These are phyloP conservation scores for Rhodotorula sp. DNA, from an alignment of 1,284 basidiomycete species.

Conservation along the genomic window DNA sequence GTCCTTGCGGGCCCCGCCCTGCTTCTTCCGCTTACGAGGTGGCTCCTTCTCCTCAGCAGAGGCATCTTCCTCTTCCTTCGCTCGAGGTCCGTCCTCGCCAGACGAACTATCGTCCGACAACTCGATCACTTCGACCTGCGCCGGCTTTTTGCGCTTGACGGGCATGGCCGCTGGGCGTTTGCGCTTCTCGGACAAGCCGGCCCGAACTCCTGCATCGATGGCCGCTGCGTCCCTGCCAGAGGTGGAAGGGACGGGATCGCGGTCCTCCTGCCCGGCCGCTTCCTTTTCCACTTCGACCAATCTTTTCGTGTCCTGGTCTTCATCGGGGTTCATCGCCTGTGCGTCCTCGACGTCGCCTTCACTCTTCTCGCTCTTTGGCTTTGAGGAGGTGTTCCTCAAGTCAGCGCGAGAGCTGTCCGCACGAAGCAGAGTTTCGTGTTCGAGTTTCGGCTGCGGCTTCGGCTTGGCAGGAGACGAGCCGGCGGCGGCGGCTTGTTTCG, in stretches of 20 bases:
- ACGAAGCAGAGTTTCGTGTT: too few species aligned
- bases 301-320: slow-evolving; percentile 5
- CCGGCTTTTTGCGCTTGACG: background rate
- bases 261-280: background rate
- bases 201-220: too few species aligned
- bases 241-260: background rate
- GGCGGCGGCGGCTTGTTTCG: slow-evolving; percentile 10
- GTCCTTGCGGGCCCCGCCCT: background rate
- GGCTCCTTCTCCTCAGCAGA: background rate
- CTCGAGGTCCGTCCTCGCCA: background rate
- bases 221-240: too few species aligned
- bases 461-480: background rate
- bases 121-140: background rate
- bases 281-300: slow-evolving; percentile 2
- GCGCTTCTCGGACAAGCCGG: background rate
- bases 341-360: background rate
- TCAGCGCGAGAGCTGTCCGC: background rate
- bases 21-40: too few species aligned
- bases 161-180: background rate
- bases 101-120: background rate
- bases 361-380: background rate
- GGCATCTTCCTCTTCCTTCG: background rate
- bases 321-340: slow-evolving; percentile 24
- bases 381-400: too few species aligned
- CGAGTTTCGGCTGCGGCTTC: background rate